A percentile compares a stretch with the other conserved stretches of the same genome.
Evolutionary conservation across 495 filamentous ascomycete species (phyloP).

Genomic region (Trypethelium eluteriae): DNA sequence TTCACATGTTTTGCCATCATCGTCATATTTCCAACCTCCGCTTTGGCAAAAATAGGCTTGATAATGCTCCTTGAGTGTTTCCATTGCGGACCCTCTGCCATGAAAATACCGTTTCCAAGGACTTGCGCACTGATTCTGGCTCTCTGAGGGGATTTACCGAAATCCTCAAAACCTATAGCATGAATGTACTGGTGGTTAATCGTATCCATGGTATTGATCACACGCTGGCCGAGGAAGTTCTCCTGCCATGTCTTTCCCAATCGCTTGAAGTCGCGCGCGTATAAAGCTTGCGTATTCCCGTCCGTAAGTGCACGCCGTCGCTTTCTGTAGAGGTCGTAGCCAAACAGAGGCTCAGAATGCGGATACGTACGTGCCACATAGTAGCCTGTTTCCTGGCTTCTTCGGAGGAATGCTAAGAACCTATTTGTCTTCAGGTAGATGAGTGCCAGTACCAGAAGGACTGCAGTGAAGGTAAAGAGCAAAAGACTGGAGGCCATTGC

Average conservation of each 20-base stretch:
- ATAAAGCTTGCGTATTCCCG: not conserved
- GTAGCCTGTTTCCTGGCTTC: not conserved
- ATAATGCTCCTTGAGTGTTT: slow-evolving; percentile 1
- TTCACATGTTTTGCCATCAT: slow-evolving; percentile 5
- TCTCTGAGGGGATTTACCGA: slow-evolving; percentile 2
- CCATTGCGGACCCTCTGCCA: slow-evolving; percentile 8
- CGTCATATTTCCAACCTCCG: not conserved
- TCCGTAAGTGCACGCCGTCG: not conserved
- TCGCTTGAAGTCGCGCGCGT: not conserved
- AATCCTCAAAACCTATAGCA: not conserved
- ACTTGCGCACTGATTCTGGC: slow-evolving; percentile 1
- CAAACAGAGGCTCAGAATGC: slow-evolving; percentile 1
- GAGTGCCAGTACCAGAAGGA: not conserved
- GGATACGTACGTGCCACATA: not conserved
- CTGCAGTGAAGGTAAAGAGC: not conserved
- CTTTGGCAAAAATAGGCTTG: slow-evolving; percentile 7
- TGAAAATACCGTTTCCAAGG: slow-evolving; percentile 5
- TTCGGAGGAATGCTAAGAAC: not conserved
- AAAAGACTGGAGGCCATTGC: slow-evolving; percentile 1
- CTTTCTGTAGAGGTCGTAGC: slow-evolving; percentile 7
- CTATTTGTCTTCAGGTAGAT: not conserved
- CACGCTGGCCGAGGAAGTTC: not conserved
- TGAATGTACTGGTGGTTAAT: slow-evolving; percentile 4
- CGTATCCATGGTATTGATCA: slow-evolving; percentile 4
- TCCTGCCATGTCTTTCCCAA: slow-evolving; percentile 6